A percentile compares a stretch with the other conserved stretches of the same genome.
phyloP scores from a whole-genome alignment of 768 basidiomycete species.

The Mycena haematopus region DNA sequence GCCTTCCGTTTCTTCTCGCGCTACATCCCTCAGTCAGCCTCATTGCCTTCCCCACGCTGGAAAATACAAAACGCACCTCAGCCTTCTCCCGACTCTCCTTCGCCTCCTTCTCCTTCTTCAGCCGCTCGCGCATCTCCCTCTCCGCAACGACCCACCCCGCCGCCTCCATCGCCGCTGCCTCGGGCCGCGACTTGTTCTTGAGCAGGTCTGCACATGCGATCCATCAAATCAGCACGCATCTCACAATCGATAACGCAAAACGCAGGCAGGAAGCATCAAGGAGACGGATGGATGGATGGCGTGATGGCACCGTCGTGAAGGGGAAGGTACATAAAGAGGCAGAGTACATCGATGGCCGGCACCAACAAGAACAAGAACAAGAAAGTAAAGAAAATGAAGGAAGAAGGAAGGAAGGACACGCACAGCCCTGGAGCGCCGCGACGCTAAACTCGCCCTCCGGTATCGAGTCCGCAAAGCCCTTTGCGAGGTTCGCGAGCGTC shows the following conservation, averaged over 20 bases:
- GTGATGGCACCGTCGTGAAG: background rate
- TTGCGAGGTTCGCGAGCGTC: constrained; percentile 72
- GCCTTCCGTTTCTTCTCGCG: constrained; percentile 60
- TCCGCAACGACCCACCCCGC: constrained; percentile 77
- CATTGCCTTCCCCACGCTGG: background rate
- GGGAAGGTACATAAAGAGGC: background rate
- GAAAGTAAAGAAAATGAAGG: background rate
- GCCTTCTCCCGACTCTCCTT: constrained; percentile 70
- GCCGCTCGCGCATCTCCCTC: constrained; percentile 74
- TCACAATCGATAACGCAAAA: constrained; percentile 21
- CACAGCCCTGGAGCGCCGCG: constrained; percentile 89
- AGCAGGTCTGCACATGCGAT: constrained; percentile 63
- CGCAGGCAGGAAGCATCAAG: constrained; percentile 1
- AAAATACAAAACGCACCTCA: constrained; percentile 52
- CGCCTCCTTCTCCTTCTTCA: constrained; percentile 77
- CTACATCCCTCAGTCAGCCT: constrained; percentile 31
- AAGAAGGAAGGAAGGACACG: constrained; percentile 43
- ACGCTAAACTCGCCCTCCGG: constrained; percentile 90
- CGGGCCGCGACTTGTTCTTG: constrained; percentile 84
- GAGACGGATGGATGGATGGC: background rate
- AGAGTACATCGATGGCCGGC: background rate
- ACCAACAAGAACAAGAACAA: background rate
- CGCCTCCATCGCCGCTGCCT: constrained; percentile 71
- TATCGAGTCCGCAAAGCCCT: constrained; percentile 79
- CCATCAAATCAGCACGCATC: constrained; percentile 22